Evolutionary conservation across 2,329 filamentous ascomycete genomes (phyloP), one percentile per base, ranked within the genome.

Genomic region (Pseudogymnoascus destructans): DNA sequence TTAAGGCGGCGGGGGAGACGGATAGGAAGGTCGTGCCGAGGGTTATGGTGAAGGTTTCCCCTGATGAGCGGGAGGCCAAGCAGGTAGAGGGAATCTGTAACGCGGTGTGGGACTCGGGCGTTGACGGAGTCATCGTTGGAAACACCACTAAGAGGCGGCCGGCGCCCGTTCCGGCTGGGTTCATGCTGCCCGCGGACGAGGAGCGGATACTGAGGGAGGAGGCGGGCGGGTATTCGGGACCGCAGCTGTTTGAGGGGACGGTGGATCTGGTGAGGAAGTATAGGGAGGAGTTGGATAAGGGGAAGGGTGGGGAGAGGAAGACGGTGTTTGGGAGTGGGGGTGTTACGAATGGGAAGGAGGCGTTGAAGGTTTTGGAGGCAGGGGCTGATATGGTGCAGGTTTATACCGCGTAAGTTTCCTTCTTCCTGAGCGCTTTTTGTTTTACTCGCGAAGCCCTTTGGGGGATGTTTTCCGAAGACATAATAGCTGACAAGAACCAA

Each of bases 1-100:
- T 97, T 1, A 77, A 81, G 13, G 87, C 92, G 58, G 90, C 90
- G 0, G 75, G 80, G 64, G 75, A 76, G 62, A 79, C 86, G 10
- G 77, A 86, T 25, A 79, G 91, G 64, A 86, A 81, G 69, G 81
- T 78, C 0, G 87, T 85, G 67, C 89, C 88, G 0, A 82, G 77
- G 59, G 89, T 98, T 59, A 95, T 98, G 89, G 93, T 98, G 66
- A 98, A 98, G 75, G 92, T 98, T 17, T 95, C 89, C 60, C 93
- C 93, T 0, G 93, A 98, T 66, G 93, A 97, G 73, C 89, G 96
- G 69, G 82, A 86, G 17, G 84, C 90, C 57, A 76, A 83, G 59
- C 90, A 98, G 70, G 81, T 98, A 61, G 79, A 85, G 40, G 93
- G 91, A 7, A 95, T 98, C 59, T 92, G 89, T 61, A 81, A 90